Percentiles rank a stretch among this genome's conserved stretches.
Conservation (phyloP, 495 filamentous ascomycete species). For the Annulohypoxylon stygium region DNA sequence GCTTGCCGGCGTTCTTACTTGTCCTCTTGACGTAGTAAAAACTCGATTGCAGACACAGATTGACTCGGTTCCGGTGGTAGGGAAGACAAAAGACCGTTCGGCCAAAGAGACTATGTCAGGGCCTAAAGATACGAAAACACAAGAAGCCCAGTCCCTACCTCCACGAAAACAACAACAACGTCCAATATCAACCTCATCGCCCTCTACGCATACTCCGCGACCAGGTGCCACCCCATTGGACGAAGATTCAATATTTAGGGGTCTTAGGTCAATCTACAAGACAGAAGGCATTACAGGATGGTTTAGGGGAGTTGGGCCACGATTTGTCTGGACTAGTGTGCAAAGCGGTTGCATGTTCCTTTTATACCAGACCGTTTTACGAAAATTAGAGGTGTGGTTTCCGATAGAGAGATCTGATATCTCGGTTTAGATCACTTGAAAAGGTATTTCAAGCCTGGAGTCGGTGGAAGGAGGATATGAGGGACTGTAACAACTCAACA, state of each 20-base stretch:
- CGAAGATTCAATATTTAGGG: constrained; percentile 88
- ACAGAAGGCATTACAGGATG: constrained; percentile 89
- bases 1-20: constrained; percentile 93
- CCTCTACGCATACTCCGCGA: constrained; percentile 80
- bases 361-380: constrained; percentile 89
- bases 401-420: constrained; percentile 54
- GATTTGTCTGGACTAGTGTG: constrained; percentile 96
- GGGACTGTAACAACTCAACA: constrained; percentile 37
- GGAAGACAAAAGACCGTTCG: constrained; percentile 44
- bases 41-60: constrained; percentile 97
- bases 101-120: constrained; percentile 30
- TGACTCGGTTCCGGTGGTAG: constrained; percentile 59
- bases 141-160: constrained; percentile 37
- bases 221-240: constrained; percentile 82
- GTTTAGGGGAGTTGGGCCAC: constrained; percentile 94
- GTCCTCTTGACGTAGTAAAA: constrained; percentile 97
- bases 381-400: constrained; percentile 72
- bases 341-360: constrained; percentile 98
- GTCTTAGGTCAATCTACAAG: constrained; percentile 86
- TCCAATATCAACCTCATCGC: constrained; percentile 86
- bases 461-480: constrained; percentile 7
- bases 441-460: constrained; percentile 17
- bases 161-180: constrained; percentile 65
- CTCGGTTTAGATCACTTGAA: constrained; percentile 26
- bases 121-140: constrained; percentile 38